Percentiles rank a stretch among this genome's conserved stretches.
phyloP scores from a whole-genome alignment of 441 rosid genomes.

The Adansonia madagascariensis region DNA sequence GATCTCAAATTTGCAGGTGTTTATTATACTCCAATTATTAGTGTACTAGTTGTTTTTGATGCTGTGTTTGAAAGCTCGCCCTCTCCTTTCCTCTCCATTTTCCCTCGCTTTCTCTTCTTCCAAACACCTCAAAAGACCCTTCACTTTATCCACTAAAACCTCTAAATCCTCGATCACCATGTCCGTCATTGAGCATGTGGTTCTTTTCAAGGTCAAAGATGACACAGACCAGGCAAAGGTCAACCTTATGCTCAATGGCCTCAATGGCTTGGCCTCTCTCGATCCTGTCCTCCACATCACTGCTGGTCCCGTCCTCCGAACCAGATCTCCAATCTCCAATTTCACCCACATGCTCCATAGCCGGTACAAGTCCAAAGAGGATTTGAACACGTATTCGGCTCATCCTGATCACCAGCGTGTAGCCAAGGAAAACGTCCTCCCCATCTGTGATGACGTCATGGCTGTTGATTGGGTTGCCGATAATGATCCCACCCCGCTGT shows the following conservation, averaged over 20 bases:
- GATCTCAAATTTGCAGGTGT: conserved; percentile 12
- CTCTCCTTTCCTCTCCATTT: conserved; percentile 38
- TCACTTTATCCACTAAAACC: conserved; percentile 27
- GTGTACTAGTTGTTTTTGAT: conserved; percentile 16
- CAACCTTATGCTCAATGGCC: conserved; percentile 48
- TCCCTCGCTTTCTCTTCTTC: conserved; percentile 39
- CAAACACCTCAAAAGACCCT: conserved; percentile 33
- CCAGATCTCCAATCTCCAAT: conserved; percentile 43
- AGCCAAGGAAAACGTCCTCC: conserved; percentile 61
- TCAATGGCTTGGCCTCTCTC: conserved; percentile 56
- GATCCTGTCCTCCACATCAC: conserved; percentile 60
- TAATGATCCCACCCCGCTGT: conserved; percentile 39
- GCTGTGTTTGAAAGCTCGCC: conserved; percentile 36
- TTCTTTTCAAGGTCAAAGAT: conserved; percentile 74
- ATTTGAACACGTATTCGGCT: conserved; percentile 52
- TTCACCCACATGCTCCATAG: conserved; percentile 90
- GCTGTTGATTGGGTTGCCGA: conserved; percentile 83
- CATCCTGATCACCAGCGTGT: conserved; percentile 69
- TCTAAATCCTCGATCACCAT: conserved; percentile 37
- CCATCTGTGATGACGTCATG: conserved; percentile 78
- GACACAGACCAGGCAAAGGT: conserved; percentile 47
- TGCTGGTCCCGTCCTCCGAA: conserved; percentile 56
- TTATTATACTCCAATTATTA: background rate
- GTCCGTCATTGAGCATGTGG: conserved; percentile 69
- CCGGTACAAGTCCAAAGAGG: conserved; percentile 72